These are phyloP conservation scores for Teunomyces funiuensis DNA, from an alignment of 805 yeast genomes.

Conservation along the genomic window DNA sequence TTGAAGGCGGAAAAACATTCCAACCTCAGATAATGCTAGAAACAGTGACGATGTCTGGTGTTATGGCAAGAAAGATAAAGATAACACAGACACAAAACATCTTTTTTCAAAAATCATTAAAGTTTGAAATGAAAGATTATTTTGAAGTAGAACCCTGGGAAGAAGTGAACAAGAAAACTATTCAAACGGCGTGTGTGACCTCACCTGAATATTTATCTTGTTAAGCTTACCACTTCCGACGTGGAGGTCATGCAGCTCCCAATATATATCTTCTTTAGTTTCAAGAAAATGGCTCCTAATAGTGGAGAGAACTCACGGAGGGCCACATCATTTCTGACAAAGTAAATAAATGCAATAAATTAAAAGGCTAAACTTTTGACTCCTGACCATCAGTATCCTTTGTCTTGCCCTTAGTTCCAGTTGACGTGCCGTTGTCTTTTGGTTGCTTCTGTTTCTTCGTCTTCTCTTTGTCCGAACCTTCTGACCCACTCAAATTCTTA, in stretches of 20 bases:
- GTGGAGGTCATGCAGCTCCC: too few relatives aligned
- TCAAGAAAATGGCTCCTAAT: too few relatives aligned
- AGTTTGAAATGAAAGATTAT: background rate
- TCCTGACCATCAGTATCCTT: background rate
- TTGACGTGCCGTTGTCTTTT: background rate
- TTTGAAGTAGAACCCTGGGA: constrained; percentile 1
- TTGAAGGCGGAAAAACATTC: constrained; percentile 1
- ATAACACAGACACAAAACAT: background rate
- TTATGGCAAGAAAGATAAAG: background rate
- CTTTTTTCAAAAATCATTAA: background rate
- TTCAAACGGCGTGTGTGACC: constrained; percentile 3
- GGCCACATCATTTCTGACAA: too few relatives aligned
- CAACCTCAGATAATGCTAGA: constrained; percentile 2
- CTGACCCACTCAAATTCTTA: too few relatives aligned
- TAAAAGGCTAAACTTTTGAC: background rate
- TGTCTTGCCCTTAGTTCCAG: too few relatives aligned
- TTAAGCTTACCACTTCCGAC: too few relatives aligned
- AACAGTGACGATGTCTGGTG: background rate
- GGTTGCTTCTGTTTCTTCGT: background rate
- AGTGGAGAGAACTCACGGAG: too few relatives aligned
- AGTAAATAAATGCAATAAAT: too few relatives aligned
- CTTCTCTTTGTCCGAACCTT: background rate
- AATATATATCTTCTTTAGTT: too few relatives aligned
- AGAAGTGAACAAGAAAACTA: background rate
- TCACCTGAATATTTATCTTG: background rate